Base-by-base conservation (phyloP, 1,139 yeast species). In the Candida freyschussii region DNA sequence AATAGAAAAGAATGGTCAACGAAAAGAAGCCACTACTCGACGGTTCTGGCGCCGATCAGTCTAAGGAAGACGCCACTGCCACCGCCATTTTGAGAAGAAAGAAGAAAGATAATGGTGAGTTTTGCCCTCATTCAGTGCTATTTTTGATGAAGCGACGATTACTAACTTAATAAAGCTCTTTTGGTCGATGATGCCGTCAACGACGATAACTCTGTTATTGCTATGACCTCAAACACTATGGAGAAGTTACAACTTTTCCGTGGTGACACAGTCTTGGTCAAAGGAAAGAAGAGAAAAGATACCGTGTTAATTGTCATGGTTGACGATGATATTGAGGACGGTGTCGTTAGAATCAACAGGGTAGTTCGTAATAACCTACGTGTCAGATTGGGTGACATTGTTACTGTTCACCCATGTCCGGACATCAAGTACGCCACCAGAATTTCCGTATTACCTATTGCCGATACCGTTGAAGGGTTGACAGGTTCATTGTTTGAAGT, bases 401-500 rank as follows among this genome's bases (percentile, higher is more conserved):
- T 91, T 40, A 72, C 95, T 26, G 72, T 93, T 45, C 96, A 86
- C 56, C 94, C 98, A 27, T 91, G 96, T 59, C 96, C 98, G 20
- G 98, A 91, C 61, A 91, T 91, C 70, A 91, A 91, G 65, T 93
- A 89, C 57, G 97, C 95, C 48, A 47, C 80, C 43, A 70, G 97
- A 62, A 89, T 91, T 56, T 81, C 95, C n/a, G 95, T 89, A 29
- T 71, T 93, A 62, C 98, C 99, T 34, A 83, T 91, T 58, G 95
- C 97, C 39, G 99, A 91, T 57, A 89, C 98, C 33, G 91, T 91
- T 48, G 99, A 91, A 66, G 99, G 99, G 44, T 72, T 91, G 44
- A 91, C 97, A 19, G 98, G 99, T 40, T 86, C 96, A n/a, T 70
- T 91, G 51, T 91, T 91, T 53, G 99, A 91, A 55, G 96, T 91